phyloP scores from a whole-genome alignment of 2,329 filamentous ascomycete genomes.

The Teratosphaeria nubilosa region DNA sequence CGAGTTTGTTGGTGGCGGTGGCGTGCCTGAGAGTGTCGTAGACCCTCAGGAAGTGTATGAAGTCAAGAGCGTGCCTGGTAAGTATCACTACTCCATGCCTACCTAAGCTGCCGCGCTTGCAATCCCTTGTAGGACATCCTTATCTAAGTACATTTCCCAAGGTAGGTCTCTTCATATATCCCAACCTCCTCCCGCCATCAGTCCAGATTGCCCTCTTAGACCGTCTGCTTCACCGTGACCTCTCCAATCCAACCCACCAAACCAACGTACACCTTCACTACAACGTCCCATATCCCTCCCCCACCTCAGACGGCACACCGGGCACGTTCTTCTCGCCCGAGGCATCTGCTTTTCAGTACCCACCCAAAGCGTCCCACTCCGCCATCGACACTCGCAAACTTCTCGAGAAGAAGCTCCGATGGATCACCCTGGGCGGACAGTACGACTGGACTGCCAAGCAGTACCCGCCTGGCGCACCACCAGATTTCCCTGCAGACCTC shows the following conservation, averaged over 20 bases:
- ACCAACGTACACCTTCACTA: conserved; percentile 90
- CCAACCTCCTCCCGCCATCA: conserved; percentile 58
- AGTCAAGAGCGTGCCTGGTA: conserved; percentile 60
- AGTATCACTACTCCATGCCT: conserved; percentile 10
- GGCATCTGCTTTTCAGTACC: conserved; percentile 46
- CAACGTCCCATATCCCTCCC: conserved; percentile 50
- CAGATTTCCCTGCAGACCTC: conserved; percentile 65
- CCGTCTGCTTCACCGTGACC: conserved; percentile 65
- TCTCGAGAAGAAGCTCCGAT: conserved; percentile 72
- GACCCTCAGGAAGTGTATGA: conserved; percentile 36
- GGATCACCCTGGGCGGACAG: conserved; percentile 89
- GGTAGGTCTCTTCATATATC: conserved; percentile 64
- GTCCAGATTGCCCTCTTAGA: conserved; percentile 63
- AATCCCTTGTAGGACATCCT: not conserved
- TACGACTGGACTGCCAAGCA: conserved; percentile 89
- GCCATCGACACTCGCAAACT: conserved; percentile 59
- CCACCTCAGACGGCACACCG: conserved; percentile 18
- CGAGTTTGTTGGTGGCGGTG: conserved; percentile 7
- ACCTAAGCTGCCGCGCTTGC: not conserved
- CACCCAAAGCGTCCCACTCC: conserved; percentile 51
- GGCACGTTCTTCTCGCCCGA: conserved; percentile 47
- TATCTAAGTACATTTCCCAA: conserved; percentile 8
- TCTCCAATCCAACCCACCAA: conserved; percentile 62
- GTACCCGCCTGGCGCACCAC: conserved; percentile 63
- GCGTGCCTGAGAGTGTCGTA: not conserved